Conservation (phyloP, 2,329 filamentous ascomycete species). For the Pseudogymnoascus sp. region DNA sequence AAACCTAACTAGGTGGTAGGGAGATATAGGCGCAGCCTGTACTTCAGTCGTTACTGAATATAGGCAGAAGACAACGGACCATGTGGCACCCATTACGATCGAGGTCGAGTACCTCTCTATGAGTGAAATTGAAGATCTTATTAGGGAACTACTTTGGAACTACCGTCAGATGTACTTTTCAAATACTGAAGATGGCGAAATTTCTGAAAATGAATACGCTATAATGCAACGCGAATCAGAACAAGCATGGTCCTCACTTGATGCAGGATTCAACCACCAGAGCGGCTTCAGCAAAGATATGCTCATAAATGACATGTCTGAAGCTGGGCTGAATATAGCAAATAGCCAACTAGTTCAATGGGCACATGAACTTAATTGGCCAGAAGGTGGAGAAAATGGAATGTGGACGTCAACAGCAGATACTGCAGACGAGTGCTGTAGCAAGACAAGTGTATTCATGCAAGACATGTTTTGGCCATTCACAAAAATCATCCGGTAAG, state of each 20-base stretch:
- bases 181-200: slow-evolving; percentile 18
- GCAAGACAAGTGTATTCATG: slow-evolving; percentile 29
- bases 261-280: slow-evolving; percentile 30
- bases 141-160: slow-evolving; percentile 29
- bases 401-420: slow-evolving; percentile 27
- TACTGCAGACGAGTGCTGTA: slow-evolving; percentile 27
- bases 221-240: slow-evolving; percentile 26
- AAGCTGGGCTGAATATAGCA: slow-evolving; percentile 24
- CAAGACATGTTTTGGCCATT: slow-evolving; percentile 31
- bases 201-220: slow-evolving; percentile 23
- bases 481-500: slow-evolving; percentile 31
- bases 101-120: slow-evolving; percentile 29
- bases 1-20: slow-evolving; percentile 16
- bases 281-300: slow-evolving; percentile 19
- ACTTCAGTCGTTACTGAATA: slow-evolving; percentile 32
- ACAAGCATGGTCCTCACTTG: slow-evolving; percentile 36
- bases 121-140: slow-evolving; percentile 23
- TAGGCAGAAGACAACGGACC: slow-evolving; percentile 23
- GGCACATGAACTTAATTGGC: slow-evolving; percentile 29
- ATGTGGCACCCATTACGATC: slow-evolving; percentile 26
- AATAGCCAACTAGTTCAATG: slow-evolving; percentile 25
- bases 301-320: slow-evolving; percentile 24
- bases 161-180: slow-evolving; percentile 28
- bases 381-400: slow-evolving; percentile 21
- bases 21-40: slow-evolving; percentile 29